phyloP scores from a whole-genome alignment of 345 rosid species.

The Microcos paniculata region DNA sequence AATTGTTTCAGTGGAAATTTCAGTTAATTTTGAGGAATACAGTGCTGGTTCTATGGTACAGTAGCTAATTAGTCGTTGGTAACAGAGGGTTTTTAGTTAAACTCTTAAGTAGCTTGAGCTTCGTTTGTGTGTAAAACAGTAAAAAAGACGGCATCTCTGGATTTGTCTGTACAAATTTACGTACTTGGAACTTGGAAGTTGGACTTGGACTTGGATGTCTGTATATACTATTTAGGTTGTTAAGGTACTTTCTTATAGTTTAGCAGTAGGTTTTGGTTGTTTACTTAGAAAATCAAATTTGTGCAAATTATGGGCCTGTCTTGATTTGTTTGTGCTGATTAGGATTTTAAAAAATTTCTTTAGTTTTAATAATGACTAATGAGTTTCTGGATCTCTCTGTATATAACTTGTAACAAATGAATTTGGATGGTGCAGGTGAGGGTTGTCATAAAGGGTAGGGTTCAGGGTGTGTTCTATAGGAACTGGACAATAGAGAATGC shows the following conservation, averaged over 20 bases:
- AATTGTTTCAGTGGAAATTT: neutral
- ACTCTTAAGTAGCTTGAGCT: neutral
- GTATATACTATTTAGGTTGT: neutral
- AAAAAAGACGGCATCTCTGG: neutral
- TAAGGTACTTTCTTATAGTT: neutral
- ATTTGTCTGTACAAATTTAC: neutral
- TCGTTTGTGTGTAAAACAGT: too few species aligned
- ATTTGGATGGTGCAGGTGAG: slow-evolving; percentile 54
- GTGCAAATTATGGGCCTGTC: neutral
- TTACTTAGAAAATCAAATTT: neutral
- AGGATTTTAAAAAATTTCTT: neutral
- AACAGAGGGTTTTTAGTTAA: neutral
- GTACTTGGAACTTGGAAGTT: neutral
- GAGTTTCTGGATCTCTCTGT: neutral
- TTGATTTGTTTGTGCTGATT: neutral
- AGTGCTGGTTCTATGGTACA: neutral
- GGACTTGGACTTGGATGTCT: neutral
- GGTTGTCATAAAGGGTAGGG: slow-evolving; percentile 72
- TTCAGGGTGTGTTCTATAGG: slow-evolving; percentile 90
- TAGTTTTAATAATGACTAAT: neutral
- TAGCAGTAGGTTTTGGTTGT: neutral
- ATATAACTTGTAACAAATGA: neutral
- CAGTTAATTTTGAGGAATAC: neutral
- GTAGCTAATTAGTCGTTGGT: neutral
- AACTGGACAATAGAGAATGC: slow-evolving; percentile 88